Conservation (phyloP, 2,329 filamentous ascomycete genomes). For the Malbranchea cinnamomea region DNA sequence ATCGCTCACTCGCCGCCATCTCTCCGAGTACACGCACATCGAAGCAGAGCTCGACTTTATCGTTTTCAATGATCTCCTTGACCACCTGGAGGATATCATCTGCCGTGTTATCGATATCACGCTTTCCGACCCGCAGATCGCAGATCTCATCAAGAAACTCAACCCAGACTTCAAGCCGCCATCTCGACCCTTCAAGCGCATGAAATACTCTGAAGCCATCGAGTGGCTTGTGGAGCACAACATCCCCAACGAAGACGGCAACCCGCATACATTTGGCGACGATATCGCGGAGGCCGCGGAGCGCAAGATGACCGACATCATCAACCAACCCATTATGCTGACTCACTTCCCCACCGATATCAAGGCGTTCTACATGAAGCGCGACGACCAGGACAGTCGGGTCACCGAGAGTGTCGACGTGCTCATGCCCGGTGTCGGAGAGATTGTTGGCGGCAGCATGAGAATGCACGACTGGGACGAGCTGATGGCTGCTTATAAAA, state of each 20-base stretch:
- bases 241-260: constrained; percentile 83
- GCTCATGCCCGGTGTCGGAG: constrained; percentile 83
- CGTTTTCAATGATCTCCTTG: constrained; percentile 73
- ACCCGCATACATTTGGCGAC: constrained; percentile 83
- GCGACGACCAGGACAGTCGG: constrained; percentile 58
- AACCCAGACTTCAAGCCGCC: constrained; percentile 84
- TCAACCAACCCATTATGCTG: constrained; percentile 88
- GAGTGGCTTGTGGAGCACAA: constrained; percentile 82
- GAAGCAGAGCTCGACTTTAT: constrained; percentile 97
- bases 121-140: constrained; percentile 57
- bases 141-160: constrained; percentile 62
- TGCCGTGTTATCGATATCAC: constrained; percentile 70
- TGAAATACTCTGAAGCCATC: constrained; percentile 90
- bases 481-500: constrained; percentile 73
- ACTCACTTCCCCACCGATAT: constrained; percentile 96
- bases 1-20: constrained; percentile 79
- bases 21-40: constrained; percentile 93
- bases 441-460: constrained; percentile 95
- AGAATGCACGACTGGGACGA: constrained; percentile 86
- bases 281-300: constrained; percentile 97
- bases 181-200: constrained; percentile 75
- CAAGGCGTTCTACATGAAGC: constrained; percentile 99
- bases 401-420: constrained; percentile 89
- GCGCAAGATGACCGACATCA: constrained; percentile 90
- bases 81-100: constrained; percentile 74